A percentile compares a stretch with the other conserved stretches of the same genome.
These are phyloP conservation scores for Eucalyptus caleyi DNA, from an alignment of 345 rosid species.

Conservation along the genomic window DNA sequence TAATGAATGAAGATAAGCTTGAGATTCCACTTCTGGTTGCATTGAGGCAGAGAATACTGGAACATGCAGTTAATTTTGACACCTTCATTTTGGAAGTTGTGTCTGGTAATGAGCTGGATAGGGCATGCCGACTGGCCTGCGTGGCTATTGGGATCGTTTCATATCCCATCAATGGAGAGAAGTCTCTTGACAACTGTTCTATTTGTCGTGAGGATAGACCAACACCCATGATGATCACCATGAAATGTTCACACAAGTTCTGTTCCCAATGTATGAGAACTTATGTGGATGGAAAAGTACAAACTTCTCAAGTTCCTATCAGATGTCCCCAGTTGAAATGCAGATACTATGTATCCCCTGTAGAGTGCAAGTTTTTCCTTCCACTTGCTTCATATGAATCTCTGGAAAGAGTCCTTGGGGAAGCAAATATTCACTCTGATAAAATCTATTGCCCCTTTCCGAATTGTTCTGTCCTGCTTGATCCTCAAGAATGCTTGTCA, in stretches of 20 bases:
- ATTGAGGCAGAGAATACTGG: conserved; percentile 62
- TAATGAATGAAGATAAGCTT: conserved; percentile 39
- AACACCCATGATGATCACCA: conserved; percentile 56
- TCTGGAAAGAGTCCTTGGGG: conserved; percentile 52
- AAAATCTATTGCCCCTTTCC: conserved; percentile 87
- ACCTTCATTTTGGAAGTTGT: conserved; percentile 54
- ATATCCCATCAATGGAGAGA: conserved; percentile 22
- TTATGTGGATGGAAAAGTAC: conserved; percentile 71
- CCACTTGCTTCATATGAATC: conserved; percentile 49
- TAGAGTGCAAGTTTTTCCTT: conserved; percentile 70
- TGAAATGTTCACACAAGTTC: conserved; percentile 88
- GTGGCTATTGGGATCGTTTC: conserved; percentile 76
- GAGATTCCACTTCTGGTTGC: conserved; percentile 64
- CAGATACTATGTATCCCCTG: conserved; percentile 50
- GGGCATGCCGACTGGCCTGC: conserved; percentile 56
- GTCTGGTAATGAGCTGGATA: conserved; percentile 41
- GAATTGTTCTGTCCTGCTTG: conserved; percentile 69
- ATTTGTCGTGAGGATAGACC: conserved; percentile 86
- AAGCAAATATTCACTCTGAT: conserved; percentile 45
- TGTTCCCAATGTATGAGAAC: conserved; percentile 95
- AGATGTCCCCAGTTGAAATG: conserved; percentile 86
- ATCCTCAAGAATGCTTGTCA: conserved; percentile 62
- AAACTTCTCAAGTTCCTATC: conserved; percentile 70
- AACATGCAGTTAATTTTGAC: conserved; percentile 50
- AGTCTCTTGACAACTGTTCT: conserved; percentile 46